Evolutionary conservation across 495 filamentous ascomycete species (phyloP), one percentile per base, ranked within the genome.

Genomic region (Viridothelium virens): DNA sequence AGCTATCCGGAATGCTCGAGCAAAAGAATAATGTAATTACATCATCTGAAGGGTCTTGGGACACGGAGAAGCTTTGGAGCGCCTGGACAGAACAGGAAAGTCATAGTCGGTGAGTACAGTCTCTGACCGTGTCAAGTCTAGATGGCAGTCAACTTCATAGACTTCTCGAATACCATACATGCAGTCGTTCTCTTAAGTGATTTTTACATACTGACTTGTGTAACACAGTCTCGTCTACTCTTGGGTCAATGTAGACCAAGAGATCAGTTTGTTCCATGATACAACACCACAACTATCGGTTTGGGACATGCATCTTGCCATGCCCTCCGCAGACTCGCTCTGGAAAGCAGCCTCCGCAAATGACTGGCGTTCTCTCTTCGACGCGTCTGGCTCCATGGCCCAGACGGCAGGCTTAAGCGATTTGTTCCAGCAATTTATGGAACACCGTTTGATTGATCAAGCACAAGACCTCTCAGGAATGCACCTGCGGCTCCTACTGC

Each of bases 181-280:
- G 25, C 25, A 25, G 25, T 25, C 25, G 25, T 25, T 25, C 25
- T 25, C 25, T 25, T 25, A 25, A 25, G 25, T 25, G 25, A 53
- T 14, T 5, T n/a, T 53, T 14, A 7, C 3, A 7, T 7, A 36
- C 53, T 59, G 31, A 59, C 31, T 31, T 59, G 6, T 53, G 25
- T 59, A 7, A 34, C 14, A 2, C 53, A 59, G 53, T 5, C 53
- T 59, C 9, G 53, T 59, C 3, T 59, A 59, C 31, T 59, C 53
- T 31, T 59, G 53, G 53, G 53, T 59, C 7, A 59, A 59, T 36
- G 53, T 59, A 10, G 53, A 59, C 31, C 53, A 59, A 31, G 53
- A 59, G 53, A 18, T 59, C 31, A 59, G 53, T 31, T 36, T 59
- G 36, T 59, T 59, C 31, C 36, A 59, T 31, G 53, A 59, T 36